A percentile compares a stretch with the other conserved stretches of the same genome.
These are phyloP conservation scores for Terfezia claveryi DNA, from an alignment of 495 filamentous ascomycete genomes.

Conservation along the genomic window DNA sequence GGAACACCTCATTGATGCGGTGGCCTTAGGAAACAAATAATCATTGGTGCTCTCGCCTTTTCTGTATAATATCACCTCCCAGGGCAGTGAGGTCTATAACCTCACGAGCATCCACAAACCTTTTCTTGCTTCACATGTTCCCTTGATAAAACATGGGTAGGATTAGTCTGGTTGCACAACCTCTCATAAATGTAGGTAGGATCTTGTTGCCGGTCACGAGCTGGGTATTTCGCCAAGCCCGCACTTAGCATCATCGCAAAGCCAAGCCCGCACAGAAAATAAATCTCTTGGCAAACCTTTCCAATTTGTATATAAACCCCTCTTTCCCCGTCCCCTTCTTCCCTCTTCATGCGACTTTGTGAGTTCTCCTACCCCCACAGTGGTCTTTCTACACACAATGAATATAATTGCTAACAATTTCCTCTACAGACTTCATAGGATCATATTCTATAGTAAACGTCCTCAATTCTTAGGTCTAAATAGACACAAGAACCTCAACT, in stretches of 20 bases:
- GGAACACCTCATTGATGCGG: no score
- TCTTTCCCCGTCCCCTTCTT: constrained; percentile 8
- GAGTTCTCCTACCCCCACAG: not conserved
- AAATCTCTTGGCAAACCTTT: constrained; percentile 1
- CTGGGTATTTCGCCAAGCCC: no score
- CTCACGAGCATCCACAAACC: no score
- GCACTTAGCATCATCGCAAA: not conserved
- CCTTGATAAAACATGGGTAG: no score
- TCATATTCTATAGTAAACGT: not conserved
- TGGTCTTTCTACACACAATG: not conserved
- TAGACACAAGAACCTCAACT: not conserved
- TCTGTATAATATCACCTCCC: no score
- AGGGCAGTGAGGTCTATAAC: no score
- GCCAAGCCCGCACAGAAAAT: not conserved
- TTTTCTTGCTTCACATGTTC: no score
- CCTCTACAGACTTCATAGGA: not conserved
- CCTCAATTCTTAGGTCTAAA: not conserved
- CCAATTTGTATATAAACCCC: constrained; percentile 13
- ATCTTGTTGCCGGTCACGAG: no score
- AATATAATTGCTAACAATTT: not conserved
- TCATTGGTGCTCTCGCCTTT: no score
- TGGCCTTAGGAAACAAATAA: no score
- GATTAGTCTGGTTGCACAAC: no score
- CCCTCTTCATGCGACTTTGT: constrained; percentile 1
- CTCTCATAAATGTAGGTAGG: no score